These are phyloP conservation scores for Carex cristatella DNA, from an alignment of 176 grass and related monocot species.

Conservation along the genomic window DNA sequence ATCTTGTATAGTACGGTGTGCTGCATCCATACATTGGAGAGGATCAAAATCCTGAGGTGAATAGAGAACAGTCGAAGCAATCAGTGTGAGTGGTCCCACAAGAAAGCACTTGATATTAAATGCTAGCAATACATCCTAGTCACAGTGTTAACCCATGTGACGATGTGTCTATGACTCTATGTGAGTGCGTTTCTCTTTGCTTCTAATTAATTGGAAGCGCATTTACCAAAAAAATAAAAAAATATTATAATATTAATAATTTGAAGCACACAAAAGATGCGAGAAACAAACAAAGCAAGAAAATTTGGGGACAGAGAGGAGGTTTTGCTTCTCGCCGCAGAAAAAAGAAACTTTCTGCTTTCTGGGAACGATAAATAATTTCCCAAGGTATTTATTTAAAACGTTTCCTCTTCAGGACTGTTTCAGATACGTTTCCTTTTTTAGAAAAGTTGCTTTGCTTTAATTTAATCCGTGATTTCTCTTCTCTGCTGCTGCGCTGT, in stretches of 20 bases:
- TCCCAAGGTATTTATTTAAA: background rate
- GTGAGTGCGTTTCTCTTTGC: background rate
- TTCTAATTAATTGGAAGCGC: background rate
- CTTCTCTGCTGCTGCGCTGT: conserved; percentile 1
- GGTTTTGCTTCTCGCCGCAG: background rate
- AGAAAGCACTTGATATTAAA: background rate
- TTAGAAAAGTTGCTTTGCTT: background rate
- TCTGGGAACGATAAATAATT: background rate
- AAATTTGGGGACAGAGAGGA: background rate
- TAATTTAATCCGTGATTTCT: background rate
- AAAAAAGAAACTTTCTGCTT: background rate
- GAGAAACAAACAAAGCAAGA: background rate
- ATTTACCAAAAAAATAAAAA: background rate
- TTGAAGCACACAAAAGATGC: background rate
- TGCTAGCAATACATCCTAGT: conserved; percentile 4
- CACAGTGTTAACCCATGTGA: background rate
- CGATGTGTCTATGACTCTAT: no score
- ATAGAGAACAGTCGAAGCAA: background rate
- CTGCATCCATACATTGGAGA: background rate
- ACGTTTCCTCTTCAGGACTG: conserved; percentile 1
- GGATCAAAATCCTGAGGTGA: background rate
- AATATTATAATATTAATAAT: no score
- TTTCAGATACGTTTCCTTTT: background rate
- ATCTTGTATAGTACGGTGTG: background rate
- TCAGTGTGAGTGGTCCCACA: background rate